Conservation (phyloP, 192 early-diverging fungal species). For the Obelidium mucronatum region DNA sequence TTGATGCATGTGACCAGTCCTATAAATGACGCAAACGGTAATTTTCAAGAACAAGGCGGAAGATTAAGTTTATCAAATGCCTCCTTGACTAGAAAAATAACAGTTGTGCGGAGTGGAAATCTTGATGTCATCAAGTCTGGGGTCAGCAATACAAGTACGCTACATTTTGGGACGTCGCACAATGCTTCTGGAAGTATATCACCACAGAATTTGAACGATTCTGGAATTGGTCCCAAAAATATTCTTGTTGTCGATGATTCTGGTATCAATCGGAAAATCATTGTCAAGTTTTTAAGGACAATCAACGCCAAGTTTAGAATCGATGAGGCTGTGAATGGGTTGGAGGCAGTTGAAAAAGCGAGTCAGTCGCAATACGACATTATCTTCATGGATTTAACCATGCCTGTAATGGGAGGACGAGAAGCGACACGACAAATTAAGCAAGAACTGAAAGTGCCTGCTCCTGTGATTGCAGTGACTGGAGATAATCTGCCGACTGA, state of each 20-base stretch:
- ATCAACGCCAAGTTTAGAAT: neutral
- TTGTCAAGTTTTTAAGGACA: neutral
- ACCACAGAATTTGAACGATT: too few species aligned
- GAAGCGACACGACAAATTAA: conserved; percentile 11
- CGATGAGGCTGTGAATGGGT: neutral
- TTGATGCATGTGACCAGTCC: too few species aligned
- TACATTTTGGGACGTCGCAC: too few species aligned
- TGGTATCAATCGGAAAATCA: conserved; percentile 18
- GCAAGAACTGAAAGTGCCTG: neutral
- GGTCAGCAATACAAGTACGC: too few species aligned
- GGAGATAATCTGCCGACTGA: conserved; percentile 12
- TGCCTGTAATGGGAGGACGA: conserved; percentile 29
- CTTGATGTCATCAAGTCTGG: too few species aligned
- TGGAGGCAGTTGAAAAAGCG: conserved; percentile 6
- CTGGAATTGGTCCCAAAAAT: neutral
- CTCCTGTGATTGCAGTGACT: conserved; percentile 27
- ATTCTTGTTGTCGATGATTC: conserved; percentile 23
- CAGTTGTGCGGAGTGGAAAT: too few species aligned
- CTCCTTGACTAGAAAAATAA: too few species aligned
- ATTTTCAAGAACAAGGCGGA: too few species aligned
- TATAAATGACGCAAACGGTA: too few species aligned
- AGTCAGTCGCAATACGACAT: neutral
- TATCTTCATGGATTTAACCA: conserved; percentile 29
- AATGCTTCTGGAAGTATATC: too few species aligned
- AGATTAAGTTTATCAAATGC: too few species aligned